Base-by-base conservation (phyloP, 2,329 filamentous ascomycete genomes). In the Claviceps sp. region DNA sequence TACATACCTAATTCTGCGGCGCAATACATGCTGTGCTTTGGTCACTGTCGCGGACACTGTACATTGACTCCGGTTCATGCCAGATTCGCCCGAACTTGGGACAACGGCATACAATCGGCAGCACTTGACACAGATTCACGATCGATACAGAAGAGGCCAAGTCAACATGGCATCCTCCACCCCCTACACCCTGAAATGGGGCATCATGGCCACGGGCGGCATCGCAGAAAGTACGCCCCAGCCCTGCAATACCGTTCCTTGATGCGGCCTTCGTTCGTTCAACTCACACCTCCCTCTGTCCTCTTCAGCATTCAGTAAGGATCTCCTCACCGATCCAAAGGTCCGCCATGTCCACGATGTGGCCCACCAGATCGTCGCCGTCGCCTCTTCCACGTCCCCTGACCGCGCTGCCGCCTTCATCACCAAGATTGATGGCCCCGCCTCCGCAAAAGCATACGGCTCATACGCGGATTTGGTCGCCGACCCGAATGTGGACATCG, bases 391-490 rank as follows among this genome's bases (percentile, higher is more conserved):
- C 4, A 81, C 78, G 42, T 88, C 85, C 47, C 74, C 77, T 56
- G 73, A 79, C 45, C 80, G 83, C 50, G 89, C 89, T 1, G 73
- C 78, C 54, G 72, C 81, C 48, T 95, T 95, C 70, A 76, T 95
- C 63, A 72, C 79, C 55, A 79, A 83, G 56, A 78, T 85, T 40
- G 78, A 82, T 54, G 81, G 84, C n/a, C 82, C 85, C 3, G 70
- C 76, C 18, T 74, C 79, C 7, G 84, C 85, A 53, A 79, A 79
- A 60, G 76, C 84, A 9, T 94, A 95, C 64, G 87, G 85, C 54
- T 87, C 84, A 11, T 95, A 95, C 68, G 76, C 82, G 55, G 86
- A 89, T 64, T 78, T 95, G 30, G 88, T 91, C 26, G 77, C 78
- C 49, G 87, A 95, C 64, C 72, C 84, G 6, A 78, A 87, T 60